Evolutionary conservation across 306 rosid species (phyloP).

Genomic region (Cicer yamashitae): DNA sequence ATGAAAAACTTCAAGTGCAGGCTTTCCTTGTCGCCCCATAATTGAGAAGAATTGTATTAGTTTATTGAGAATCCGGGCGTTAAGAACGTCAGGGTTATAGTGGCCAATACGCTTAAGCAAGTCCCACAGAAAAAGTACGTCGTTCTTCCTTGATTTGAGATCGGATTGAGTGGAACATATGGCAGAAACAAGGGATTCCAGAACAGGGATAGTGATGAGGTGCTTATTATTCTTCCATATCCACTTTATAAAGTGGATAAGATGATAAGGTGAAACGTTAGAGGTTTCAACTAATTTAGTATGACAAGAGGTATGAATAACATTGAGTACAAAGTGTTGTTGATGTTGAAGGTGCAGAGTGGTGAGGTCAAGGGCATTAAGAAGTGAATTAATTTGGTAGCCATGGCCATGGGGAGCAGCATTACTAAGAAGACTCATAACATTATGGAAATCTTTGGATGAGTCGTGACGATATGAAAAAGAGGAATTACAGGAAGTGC

Average conservation of each 20-base stretch:
- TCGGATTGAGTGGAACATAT: not conserved
- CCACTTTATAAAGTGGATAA: not conserved
- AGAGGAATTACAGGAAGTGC: not conserved
- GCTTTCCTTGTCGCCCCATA: not conserved
- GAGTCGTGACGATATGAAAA: not conserved
- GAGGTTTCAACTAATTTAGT: not conserved
- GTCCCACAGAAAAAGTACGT: not conserved
- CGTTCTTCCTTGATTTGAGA: not conserved
- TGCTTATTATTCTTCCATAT: not conserved
- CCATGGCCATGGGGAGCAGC: not conserved
- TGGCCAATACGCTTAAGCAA: not conserved
- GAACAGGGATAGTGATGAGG: not conserved
- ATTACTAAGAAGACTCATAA: not conserved
- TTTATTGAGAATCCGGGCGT: not conserved
- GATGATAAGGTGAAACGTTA: not conserved
- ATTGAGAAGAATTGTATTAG: not conserved
- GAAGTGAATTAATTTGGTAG: not conserved
- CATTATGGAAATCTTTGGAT: not conserved
- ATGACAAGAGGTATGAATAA: not conserved
- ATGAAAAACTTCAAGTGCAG: not conserved
- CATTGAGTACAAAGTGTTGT: not conserved
- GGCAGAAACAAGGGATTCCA: not conserved
- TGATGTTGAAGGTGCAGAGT: not conserved
- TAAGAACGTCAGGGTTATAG: not conserved
- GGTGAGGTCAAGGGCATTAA: not conserved